These are phyloP conservation scores for Pulveroboletus sp. DNA, from an alignment of 768 basidiomycete genomes.

Conservation along the genomic window DNA sequence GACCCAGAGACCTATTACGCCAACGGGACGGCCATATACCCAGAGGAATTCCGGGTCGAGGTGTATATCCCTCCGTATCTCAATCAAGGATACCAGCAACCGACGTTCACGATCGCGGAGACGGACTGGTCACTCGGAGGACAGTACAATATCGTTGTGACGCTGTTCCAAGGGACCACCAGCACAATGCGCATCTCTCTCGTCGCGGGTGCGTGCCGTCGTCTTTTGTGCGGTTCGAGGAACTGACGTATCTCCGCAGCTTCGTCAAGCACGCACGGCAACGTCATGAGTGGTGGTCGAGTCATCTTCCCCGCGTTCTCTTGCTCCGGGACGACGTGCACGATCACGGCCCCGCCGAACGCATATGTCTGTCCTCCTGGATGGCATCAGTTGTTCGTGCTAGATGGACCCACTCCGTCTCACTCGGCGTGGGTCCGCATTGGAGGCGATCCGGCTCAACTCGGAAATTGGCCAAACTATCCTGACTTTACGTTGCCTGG, in stretches of 20 bases:
- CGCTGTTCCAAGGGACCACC: conserved; percentile 38
- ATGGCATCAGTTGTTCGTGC: conserved; percentile 72
- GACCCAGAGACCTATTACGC: conserved; percentile 55
- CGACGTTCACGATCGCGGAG: conserved; percentile 51
- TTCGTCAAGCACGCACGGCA: conserved; percentile 73
- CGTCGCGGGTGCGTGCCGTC: conserved; percentile 52
- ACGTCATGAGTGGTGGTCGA: conserved; percentile 63
- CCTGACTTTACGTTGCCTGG: conserved; percentile 69
- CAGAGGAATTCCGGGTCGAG: conserved; percentile 75
- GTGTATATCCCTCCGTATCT: conserved; percentile 89
- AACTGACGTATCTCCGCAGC: conserved; percentile 34
- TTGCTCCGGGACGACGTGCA: conserved; percentile 66
- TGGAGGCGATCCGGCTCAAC: conserved; percentile 66
- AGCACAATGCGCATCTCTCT: conserved; percentile 57
- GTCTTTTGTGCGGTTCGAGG: neutral
- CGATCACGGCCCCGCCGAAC: conserved; percentile 75
- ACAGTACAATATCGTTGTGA: conserved; percentile 49
- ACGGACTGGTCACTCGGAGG: conserved; percentile 64
- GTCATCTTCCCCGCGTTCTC: conserved; percentile 71
- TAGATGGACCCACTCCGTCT: conserved; percentile 78
- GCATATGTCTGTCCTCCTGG: conserved; percentile 64
- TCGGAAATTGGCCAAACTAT: conserved; percentile 72
- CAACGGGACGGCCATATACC: conserved; percentile 42
- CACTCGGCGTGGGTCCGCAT: conserved; percentile 73
- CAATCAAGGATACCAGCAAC: conserved; percentile 56